Percentiles rank a stretch among this genome's conserved stretches.
phyloP scores from a whole-genome alignment of 2,329 filamentous ascomycete genomes.

The Coniella vitis region DNA sequence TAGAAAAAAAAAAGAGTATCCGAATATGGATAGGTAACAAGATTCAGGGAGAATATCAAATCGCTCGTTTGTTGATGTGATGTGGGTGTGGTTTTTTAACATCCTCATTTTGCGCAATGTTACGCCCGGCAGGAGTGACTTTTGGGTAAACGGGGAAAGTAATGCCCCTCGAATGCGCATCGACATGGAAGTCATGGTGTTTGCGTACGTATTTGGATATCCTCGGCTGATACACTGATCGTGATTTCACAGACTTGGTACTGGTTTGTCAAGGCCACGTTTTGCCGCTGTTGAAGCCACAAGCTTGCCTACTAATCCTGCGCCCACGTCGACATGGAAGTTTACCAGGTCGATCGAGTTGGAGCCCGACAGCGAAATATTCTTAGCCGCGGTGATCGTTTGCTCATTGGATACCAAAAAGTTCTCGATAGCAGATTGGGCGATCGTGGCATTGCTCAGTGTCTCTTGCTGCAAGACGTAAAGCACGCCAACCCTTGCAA shows the following conservation, averaged over 20 bases:
- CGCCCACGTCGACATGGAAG: slow-evolving; percentile 34
- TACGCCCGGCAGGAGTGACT: too few relatives aligned
- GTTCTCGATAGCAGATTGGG: slow-evolving; percentile 46
- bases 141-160: background rate
- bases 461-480: slow-evolving; percentile 52
- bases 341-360: slow-evolving; percentile 46
- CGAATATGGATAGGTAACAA: background rate
- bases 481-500: slow-evolving; percentile 55
- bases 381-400: slow-evolving; percentile 27
- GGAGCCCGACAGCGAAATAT: slow-evolving; percentile 29
- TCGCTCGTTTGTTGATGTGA: background rate
- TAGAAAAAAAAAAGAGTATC: background rate
- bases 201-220: background rate
- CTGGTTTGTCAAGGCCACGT: slow-evolving; percentile 3
- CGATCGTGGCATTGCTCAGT: slow-evolving; percentile 42
- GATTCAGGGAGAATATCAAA: background rate
- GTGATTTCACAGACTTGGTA: background rate
- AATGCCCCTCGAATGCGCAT: background rate
- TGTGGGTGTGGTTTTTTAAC: too few relatives aligned
- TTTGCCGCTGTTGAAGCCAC: background rate
- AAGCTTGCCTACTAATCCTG: slow-evolving; percentile 22
- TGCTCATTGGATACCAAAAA: slow-evolving; percentile 42
- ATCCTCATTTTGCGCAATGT: too few relatives aligned
- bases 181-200: background rate
- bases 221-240: background rate